phyloP scores from a whole-genome alignment of 225 moss, liverwort and hornwort species.

The Bryum argenteum region DNA sequence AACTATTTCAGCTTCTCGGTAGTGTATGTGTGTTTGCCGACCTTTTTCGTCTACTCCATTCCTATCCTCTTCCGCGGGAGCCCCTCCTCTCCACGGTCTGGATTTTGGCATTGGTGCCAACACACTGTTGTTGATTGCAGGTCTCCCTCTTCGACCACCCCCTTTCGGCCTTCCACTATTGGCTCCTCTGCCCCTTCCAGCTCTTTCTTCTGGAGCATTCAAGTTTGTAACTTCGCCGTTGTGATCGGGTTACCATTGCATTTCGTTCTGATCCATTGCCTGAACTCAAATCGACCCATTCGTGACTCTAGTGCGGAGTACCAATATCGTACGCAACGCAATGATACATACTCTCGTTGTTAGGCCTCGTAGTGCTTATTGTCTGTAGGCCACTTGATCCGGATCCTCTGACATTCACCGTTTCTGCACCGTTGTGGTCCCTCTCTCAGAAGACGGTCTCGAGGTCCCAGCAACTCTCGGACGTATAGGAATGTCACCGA shows the following conservation, averaged over 20 bases:
- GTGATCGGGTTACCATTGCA: neutral
- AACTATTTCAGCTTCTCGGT: constrained; percentile 7
- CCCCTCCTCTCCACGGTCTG: neutral
- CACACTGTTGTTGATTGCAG: constrained; percentile 23
- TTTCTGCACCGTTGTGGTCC: constrained; percentile 48
- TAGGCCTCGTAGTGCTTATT: neutral
- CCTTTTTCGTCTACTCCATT: constrained; percentile 20
- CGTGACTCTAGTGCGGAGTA: neutral
- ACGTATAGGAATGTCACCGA: neutral
- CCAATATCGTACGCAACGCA: neutral
- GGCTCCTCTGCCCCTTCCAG: constrained; percentile 34
- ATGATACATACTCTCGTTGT: neutral
- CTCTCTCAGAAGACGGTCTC: neutral
- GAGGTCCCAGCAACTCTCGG: constrained; percentile 23
- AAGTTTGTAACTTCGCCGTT: constrained; percentile 19
- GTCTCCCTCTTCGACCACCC: constrained; percentile 32
- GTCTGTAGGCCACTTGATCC: neutral
- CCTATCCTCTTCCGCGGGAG: constrained; percentile 9
- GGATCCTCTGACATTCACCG: neutral
- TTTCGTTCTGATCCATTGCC: neutral
- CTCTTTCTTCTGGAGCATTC: constrained; percentile 23
- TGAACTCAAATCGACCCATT: neutral
- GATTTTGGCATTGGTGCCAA: constrained; percentile 2
- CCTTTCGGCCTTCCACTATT: constrained; percentile 32
- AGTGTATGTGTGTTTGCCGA: constrained; percentile 11